Evolutionary conservation across 768 basidiomycete genomes (phyloP), one percentile per base, ranked within the genome.

Genomic region (Suillus cothurnatus): DNA sequence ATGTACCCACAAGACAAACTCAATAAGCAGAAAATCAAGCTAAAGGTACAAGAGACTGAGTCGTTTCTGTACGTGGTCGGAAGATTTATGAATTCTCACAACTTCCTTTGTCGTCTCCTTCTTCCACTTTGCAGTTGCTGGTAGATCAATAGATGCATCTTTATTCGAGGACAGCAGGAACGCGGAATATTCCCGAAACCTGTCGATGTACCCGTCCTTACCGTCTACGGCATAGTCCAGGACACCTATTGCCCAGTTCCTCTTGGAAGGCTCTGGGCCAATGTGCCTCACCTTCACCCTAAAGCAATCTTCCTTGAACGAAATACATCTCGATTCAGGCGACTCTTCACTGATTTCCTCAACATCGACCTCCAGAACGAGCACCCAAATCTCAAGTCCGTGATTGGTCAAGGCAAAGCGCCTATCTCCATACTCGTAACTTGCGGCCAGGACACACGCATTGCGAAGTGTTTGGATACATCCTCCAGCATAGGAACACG

Each of bases 351-450:
- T 23, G 23, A 32, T 26, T 19, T 26, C 36, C 17, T 4, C 62
- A 17, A 49, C 15, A 26, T 38, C 45, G n/a, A 66, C 55, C 1
- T 21, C 23, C 53, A 62, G 23, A 28, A 32, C 31, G 32, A 39
- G 32, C 19, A 66, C 53, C 53, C 56, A 34, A 11, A 66, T 63
- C 34, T 56, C 53, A 4, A 66, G 62, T 39, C 65, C 65, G n/a
- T 66, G 65, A 38, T 66, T 66, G 39, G 65, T 66, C 65, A 66
- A 45, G 6, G 55, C 45, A 41, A 66, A 66, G 53, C 63, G 39
- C 36, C 62, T 63, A 56, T 66, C 65, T 26, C 65, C 65, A 17
- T 31, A 49, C 38, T 59, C 38, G 19, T 26, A 26, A 17, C 2
- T 2, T 26, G 57, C 36, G 6, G 41, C 34, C 23, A 34, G 61